Conservation (phyloP, 148 eudicot genomes). For the Agrostemma githago region DNA sequence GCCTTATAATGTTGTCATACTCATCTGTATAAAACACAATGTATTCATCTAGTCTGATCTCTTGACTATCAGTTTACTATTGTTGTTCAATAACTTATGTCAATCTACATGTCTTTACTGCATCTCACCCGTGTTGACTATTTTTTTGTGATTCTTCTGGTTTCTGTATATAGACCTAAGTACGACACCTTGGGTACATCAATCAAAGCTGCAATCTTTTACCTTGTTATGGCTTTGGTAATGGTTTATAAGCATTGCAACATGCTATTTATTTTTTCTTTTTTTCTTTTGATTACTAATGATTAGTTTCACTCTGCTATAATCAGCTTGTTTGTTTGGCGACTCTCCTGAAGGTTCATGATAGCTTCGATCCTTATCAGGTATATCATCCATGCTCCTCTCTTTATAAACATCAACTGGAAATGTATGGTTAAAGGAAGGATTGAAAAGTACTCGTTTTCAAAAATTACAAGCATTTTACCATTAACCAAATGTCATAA, state of each 20-base stretch:
- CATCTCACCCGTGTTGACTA: too few species aligned
- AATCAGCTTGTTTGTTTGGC: constrained; percentile 93
- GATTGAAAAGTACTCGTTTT: too few species aligned
- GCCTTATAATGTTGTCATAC: neutral
- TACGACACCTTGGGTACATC: constrained; percentile 96
- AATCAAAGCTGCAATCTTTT: constrained; percentile 76
- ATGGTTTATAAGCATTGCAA: constrained; percentile 48
- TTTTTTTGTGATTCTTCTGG: constrained; percentile 7
- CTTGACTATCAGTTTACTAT: too few species aligned
- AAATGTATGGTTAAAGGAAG: neutral
- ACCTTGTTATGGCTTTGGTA: constrained; percentile 75
- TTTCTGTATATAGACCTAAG: constrained; percentile 62
- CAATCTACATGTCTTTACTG: neutral
- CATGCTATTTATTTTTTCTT: neutral
- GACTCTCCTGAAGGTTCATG: constrained; percentile 85
- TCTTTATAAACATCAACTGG: neutral
- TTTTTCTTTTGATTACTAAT: constrained; percentile 8
- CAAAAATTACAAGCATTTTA: too few species aligned
- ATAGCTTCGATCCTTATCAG: constrained; percentile 94
- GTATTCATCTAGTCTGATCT: too few species aligned
- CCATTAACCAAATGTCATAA: too few species aligned
- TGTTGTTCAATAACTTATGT: too few species aligned
- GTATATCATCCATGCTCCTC: constrained; percentile 26
- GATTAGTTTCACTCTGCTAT: neutral
- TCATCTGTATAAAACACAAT: neutral